phyloP scores from a whole-genome alignment of 805 yeast species.

The Candida xiaguanensis region DNA sequence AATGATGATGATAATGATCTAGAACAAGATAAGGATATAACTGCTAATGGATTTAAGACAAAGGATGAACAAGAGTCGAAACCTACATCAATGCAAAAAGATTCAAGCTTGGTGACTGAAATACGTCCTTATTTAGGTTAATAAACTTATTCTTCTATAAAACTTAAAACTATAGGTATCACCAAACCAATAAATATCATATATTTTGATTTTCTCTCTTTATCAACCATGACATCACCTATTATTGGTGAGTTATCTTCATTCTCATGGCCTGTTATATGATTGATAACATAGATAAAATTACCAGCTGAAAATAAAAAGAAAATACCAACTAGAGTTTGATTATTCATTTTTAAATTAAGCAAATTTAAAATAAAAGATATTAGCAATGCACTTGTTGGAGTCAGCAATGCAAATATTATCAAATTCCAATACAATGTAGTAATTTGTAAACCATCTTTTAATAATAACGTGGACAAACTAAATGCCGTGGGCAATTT shows the following conservation, averaged over 20 bases:
- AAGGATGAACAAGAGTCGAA: constrained; percentile 3
- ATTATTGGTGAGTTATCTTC: background rate
- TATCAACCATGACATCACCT: constrained; percentile 1
- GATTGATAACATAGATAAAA: constrained; percentile 66
- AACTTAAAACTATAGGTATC: constrained; percentile 24
- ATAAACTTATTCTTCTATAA: constrained; percentile 16
- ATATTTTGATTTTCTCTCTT: constrained; percentile 12
- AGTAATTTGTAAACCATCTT: constrained; percentile 27
- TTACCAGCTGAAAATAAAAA: constrained; percentile 69
- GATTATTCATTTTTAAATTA: constrained; percentile 9
- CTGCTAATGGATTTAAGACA: background rate
- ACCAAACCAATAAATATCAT: constrained; percentile 21
- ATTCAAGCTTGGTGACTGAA: constrained; percentile 2
- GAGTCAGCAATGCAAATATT: constrained; percentile 58
- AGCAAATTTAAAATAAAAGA: constrained; percentile 23
- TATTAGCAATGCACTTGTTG: constrained; percentile 56
- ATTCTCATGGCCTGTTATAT: constrained; percentile 39
- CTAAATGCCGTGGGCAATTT: constrained; percentile 77
- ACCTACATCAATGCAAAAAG: constrained; percentile 2
- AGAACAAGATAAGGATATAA: background rate
- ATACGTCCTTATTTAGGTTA: constrained; percentile 2
- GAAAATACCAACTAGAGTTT: constrained; percentile 48
- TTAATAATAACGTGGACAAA: constrained; percentile 50
- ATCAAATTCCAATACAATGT: constrained; percentile 45
- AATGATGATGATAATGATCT: constrained; percentile 4